Evolutionary conservation across 345 rosid genomes (phyloP).

Genomic region (Syzygium aqueum): DNA sequence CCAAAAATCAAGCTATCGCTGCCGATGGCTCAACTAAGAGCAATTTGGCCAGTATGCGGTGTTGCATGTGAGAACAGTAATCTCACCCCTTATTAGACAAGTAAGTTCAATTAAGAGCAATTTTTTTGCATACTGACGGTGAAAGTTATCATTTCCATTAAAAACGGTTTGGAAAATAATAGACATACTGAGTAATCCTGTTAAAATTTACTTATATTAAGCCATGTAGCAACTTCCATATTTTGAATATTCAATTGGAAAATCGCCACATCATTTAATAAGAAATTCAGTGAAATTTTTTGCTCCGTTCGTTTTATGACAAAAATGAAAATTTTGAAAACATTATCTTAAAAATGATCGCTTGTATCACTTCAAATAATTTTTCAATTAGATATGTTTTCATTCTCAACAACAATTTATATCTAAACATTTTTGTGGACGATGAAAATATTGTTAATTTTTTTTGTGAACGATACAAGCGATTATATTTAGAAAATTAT

Average conservation of each 20-base stretch:
- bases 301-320: accelerated
- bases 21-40: background rate
- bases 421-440: background rate
- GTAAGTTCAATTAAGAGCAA: background rate
- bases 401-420: background rate
- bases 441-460: background rate
- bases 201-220: background rate
- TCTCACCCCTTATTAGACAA: background rate
- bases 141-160: background rate
- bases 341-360: too few species aligned
- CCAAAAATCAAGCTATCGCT: background rate
- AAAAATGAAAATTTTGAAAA: too few species aligned
- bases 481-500: background rate
- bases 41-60: background rate
- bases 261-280: background rate
- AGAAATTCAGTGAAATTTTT: too few species aligned
- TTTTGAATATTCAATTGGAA: background rate
- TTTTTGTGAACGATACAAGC: background rate
- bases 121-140: background rate
- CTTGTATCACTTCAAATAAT: too few species aligned
- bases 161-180: background rate
- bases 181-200: background rate
- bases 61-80: background rate
- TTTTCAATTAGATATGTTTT: background rate
- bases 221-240: background rate